Evolutionary conservation across 345 rosid species (phyloP), one percentile per base, ranked within the genome.

Genomic region (Melastoma malabathricum): DNA sequence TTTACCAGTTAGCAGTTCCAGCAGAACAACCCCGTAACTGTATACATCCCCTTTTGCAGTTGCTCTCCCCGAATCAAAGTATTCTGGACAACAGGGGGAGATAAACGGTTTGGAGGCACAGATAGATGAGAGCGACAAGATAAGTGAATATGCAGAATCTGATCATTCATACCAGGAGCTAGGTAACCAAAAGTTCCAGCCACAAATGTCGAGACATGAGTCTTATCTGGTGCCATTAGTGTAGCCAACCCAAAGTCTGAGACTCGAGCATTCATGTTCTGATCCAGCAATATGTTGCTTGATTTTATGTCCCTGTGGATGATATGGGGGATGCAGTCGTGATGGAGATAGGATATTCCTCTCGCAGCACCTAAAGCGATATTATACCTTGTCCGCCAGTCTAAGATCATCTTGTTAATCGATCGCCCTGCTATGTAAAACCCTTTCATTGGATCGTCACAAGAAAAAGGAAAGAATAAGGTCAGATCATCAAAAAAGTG

Each of bases 121-220:
- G 2, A 34, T 2, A 22, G 25, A 22, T 22, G 25, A 8, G 41
- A 34, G 41, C 12, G 41, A 34, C 41, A 8, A 34, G 12, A 34
- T 34, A 34, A 1, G 10, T 34, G 41, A 34, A 34, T 7, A 6
- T 34, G 10, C 12, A 25, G 55, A 15, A 13, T 51, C 31, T 43
- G 20, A 9, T 20, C 45, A 17, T 47, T 47, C 64, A 12, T 71
- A 82, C 93, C 87, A 38, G 95, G 93, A 68, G 98, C 78, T 23
- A 86, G 68, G 79, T 84, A 86, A 55, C 96, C 89, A 49, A 84
- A 86, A 48, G 94, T 86, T 55, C 96, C 96, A 5, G 86, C 95
- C 8, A 81, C 73, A 19, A 81, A 52, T 0, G 96, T 87, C 1
- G 98, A 87, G 54, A 84, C 88, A 61, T 80, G 95, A 60, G 96